Percentiles rank a stretch among this genome's conserved stretches.
phyloP scores from a whole-genome alignment of 169 alveolate species.

The Plasmodium vivax region DNA sequence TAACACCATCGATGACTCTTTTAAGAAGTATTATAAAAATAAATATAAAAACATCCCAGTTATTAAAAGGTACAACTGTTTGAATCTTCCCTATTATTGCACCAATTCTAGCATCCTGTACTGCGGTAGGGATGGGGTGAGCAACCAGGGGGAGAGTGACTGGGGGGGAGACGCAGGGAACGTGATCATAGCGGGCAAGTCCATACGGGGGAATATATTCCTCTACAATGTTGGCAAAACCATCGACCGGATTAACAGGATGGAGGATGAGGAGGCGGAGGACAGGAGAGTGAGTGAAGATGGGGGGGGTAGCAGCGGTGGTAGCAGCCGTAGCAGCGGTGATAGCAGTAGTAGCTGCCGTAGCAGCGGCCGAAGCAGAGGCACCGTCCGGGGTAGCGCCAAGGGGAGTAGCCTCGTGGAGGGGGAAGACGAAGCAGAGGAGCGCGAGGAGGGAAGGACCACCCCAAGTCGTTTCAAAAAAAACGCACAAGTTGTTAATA shows the following conservation, averaged over 20 bases:
- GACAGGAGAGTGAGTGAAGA: background rate
- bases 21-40: constrained; percentile 15
- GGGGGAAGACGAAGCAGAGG: background rate
- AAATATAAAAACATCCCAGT: constrained; percentile 40
- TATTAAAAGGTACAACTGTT: constrained; percentile 41
- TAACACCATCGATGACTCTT: constrained; percentile 32
- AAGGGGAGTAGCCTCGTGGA: background rate
- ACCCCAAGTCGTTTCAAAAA: background rate
- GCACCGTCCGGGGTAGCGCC: too few relatives aligned
- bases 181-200: constrained; percentile 39
- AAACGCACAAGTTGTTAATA: background rate
- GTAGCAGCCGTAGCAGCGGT: background rate
- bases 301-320: background rate
- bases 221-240: constrained; percentile 33
- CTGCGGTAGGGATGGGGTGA: constrained; percentile 2
- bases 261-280: constrained; percentile 7
- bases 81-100: constrained; percentile 40
- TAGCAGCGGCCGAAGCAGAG: background rate
- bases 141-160: background rate
- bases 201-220: constrained; percentile 28
- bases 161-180: constrained; percentile 11
- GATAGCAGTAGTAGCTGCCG: background rate
- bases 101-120: constrained; percentile 31
- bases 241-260: constrained; percentile 33
- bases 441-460: background rate